phyloP scores from a whole-genome alignment of 2,329 filamentous ascomycete species.

The Sarocladiaceae sp. region DNA sequence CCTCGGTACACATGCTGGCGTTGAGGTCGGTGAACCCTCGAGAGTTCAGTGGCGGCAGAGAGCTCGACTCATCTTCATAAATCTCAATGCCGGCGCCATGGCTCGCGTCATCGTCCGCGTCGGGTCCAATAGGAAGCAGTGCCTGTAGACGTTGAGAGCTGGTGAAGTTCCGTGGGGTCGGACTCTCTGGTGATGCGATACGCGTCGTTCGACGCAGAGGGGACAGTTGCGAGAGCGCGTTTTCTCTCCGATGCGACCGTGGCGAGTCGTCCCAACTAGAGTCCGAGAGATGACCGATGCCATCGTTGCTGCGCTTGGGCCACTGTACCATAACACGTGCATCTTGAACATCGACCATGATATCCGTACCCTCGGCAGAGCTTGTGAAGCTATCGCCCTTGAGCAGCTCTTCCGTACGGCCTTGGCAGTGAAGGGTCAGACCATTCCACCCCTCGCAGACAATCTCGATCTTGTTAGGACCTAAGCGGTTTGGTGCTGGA shows the following conservation, averaged over 20 bases:
- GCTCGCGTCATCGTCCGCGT: slow-evolving; percentile 18
- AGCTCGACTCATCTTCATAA: slow-evolving; percentile 61
- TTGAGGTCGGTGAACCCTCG: slow-evolving; percentile 20
- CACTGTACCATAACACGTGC: slow-evolving; percentile 83
- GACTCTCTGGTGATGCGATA: slow-evolving; percentile 70
- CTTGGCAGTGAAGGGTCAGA: slow-evolving; percentile 84
- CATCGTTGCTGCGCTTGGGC: slow-evolving; percentile 56
- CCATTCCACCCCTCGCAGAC: slow-evolving; percentile 96
- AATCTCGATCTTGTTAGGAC: slow-evolving; percentile 76
- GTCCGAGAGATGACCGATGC: slow-evolving; percentile 50
- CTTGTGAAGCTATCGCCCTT: slow-evolving; percentile 89
- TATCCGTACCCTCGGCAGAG: slow-evolving; percentile 78
- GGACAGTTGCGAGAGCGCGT: slow-evolving; percentile 49
- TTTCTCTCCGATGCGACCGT: slow-evolving; percentile 20
- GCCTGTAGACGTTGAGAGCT: slow-evolving; percentile 40
- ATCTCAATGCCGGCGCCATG: slow-evolving; percentile 51
- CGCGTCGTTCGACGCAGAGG: slow-evolving; percentile 49
- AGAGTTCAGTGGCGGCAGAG: slow-evolving; percentile 31
- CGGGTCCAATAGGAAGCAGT: slow-evolving; percentile 31
- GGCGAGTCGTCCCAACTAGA: slow-evolving; percentile 66
- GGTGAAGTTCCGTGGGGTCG: slow-evolving; percentile 40
- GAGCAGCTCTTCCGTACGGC: slow-evolving; percentile 73
- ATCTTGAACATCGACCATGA: slow-evolving; percentile 94
- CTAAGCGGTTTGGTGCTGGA: slow-evolving; percentile 58
- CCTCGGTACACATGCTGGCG: slow-evolving; percentile 44